Evolutionary conservation across 129 eudicot species (phyloP), one percentile per base, ranked within the genome.

Genomic region (Helichrysum umbraculigerum): DNA sequence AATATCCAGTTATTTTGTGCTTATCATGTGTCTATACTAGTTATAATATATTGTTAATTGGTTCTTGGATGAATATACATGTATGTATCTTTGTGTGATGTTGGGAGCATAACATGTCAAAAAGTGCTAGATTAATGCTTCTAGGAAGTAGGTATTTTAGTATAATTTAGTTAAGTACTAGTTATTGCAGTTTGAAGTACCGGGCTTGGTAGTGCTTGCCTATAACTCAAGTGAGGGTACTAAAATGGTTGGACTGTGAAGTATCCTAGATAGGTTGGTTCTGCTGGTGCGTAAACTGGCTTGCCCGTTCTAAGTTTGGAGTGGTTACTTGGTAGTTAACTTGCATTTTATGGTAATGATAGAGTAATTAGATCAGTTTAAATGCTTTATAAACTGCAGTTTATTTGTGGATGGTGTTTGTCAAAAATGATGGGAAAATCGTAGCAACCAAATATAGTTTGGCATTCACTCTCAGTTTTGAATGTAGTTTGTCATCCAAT

Each of bases 221-320:
- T 35, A 2, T 19, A 19, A 37, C 52, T 66, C 56, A 39, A 66
- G 71, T n/a, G 54, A 66, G 54, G 71, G 71, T 35, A 66, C 6
- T 11, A 67, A 39, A 7, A n/a, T 68, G 57, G 72, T 41, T 10
- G 72, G 19, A 68, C 57, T 17, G 16, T 44, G 34, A 21, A 6
- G 12, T 4, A 12, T 14, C 35, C 5, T 2, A 4, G 73, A 0
- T 9, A 16, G 25, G 15, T 68, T 68, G 21, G 59, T 21, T 9
- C 4, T 25, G 21, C 16, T 37, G 20, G 73, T 4, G 35, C 73
- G 22, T 22, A 25, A 44, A 4, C 73, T 10, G 60, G 73, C 58
- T 68, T 42, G 73, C 73, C 73, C 59, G 1, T 68, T 68, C 73
- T 56, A 68, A 68, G 58, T 68, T 68, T 16, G 21, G 59, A 68